Evolutionary conservation across 2,329 filamentous ascomycete species (phyloP), one percentile per base, ranked within the genome.

Genomic region (Penicillium sp.): DNA sequence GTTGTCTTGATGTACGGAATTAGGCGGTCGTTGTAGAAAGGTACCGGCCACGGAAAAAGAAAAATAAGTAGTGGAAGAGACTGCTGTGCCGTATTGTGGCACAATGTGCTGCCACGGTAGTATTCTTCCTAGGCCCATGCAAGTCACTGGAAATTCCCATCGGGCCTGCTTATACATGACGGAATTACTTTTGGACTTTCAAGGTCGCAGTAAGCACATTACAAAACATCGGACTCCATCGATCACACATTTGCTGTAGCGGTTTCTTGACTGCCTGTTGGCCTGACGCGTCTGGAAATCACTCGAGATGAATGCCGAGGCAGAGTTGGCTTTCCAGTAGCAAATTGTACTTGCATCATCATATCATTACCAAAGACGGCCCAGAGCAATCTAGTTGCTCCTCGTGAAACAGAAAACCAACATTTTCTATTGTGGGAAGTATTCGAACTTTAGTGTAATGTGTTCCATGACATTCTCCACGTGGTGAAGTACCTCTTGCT

Each of bases 101-200:
- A 22, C 22, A 4, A 22, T 22, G 22, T 22, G 24, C 6, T 27
- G 24, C 56, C 10, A n/a, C 22, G 22, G 24, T 6, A 6, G 4
- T 27, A 31, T 44, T 44, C 22, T 24, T 13, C 14, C 22, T 44
- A 22, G 41, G 41, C 7, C 22, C 22, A 35, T 49, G 46, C 46
- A 66, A 56, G 53, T 58, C 62, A 64, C 53, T 33, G 31, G n/a
- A 11, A 22, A 56, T 67, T 67, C n/a, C 22, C 52, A 64, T 64
- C 57, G 31, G 55, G 61, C n/a, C 63, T 58, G 59, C 53, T 24
- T 22, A 47, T 60, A 57, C 43, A 51, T 53, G 6, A 40, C 22
- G 16, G 36, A 31, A 18, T 11, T 27, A 27, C 31, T 39, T 18
- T 10, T 36, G 27, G 13, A 33, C 14, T n/a, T 16, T 31, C 22